Percentiles rank a stretch among this genome's conserved stretches.
These are phyloP conservation scores for Geranium incanum DNA, from an alignment of 441 rosid species.

Conservation along the genomic window DNA sequence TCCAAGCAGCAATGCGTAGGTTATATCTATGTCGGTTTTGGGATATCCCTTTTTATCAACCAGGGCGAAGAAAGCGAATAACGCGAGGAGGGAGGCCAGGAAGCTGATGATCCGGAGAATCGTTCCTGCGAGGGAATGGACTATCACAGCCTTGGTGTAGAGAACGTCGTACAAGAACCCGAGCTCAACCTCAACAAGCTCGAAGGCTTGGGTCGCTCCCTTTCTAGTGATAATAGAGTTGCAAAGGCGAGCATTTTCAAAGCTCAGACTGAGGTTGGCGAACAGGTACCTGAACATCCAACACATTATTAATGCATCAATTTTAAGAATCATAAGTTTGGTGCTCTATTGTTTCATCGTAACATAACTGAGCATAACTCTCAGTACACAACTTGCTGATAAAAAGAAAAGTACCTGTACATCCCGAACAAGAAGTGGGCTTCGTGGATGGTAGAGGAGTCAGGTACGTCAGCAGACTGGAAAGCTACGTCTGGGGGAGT, in stretches of 20 bases:
- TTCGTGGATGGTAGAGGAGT: not conserved
- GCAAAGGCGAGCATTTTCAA: not conserved
- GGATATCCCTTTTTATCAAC: conserved; percentile 10
- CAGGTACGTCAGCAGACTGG: not conserved
- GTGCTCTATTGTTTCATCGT: too few species aligned
- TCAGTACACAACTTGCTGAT: too few species aligned
- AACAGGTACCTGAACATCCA: conserved; percentile 12
- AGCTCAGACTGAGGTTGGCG: conserved; percentile 3
- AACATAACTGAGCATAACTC: too few species aligned
- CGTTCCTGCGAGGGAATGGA: conserved; percentile 10
- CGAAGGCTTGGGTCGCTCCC: conserved; percentile 13
- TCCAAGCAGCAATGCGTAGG: conserved; percentile 31
- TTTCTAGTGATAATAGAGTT: not conserved
- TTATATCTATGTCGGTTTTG: conserved; percentile 22
- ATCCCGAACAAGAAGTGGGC: not conserved
- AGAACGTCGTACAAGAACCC: conserved; percentile 22
- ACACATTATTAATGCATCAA: too few species aligned
- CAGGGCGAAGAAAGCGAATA: conserved; percentile 18
- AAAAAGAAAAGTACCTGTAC: too few species aligned
- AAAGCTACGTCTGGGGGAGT: too few species aligned
- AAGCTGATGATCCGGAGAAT: conserved; percentile 24
- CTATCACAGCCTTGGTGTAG: conserved; percentile 19
- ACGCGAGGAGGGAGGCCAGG: conserved; percentile 18
- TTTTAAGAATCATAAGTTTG: too few species aligned
- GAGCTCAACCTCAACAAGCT: conserved; percentile 24